Conservation (phyloP, 1,284 basidiomycete species). For the Anthracocystis walkeri region DNA sequence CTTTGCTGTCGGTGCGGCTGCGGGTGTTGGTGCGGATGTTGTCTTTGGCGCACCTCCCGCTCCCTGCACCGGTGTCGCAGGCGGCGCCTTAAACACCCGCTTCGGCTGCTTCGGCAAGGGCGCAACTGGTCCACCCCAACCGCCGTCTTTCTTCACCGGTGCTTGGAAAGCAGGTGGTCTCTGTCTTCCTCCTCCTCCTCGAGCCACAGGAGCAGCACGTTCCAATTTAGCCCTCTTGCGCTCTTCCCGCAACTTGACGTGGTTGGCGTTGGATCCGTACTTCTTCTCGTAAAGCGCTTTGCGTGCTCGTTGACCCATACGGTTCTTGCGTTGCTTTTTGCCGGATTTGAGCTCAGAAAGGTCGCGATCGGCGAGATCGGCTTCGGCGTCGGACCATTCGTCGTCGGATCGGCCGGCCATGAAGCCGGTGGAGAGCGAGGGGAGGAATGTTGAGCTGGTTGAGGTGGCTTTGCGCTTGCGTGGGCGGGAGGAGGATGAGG, state of each 20-base stretch:
- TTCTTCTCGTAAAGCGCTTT: slow-evolving; percentile 99
- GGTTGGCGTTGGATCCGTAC: slow-evolving; percentile 89
- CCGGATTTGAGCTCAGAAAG: slow-evolving; percentile 70
- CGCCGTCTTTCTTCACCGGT: slow-evolving; percentile 34
- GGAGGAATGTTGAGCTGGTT: slow-evolving; percentile 81
- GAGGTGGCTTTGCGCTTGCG: slow-evolving; percentile 31
- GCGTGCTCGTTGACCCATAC: slow-evolving; percentile 89
- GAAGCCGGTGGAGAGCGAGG: slow-evolving; percentile 87
- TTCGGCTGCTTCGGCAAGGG: slow-evolving; percentile 35
- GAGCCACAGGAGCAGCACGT: background rate
- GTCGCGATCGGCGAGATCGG: slow-evolving; percentile 73
- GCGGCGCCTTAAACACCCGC: slow-evolving; percentile 5
- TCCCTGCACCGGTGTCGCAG: background rate
- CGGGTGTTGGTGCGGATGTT: background rate
- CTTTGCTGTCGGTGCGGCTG: slow-evolving; percentile 11
- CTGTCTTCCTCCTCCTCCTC: slow-evolving; percentile 26
- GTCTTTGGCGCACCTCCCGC: background rate
- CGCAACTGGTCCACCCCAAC: slow-evolving; percentile 38
- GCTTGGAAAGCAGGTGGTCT: slow-evolving; percentile 39
- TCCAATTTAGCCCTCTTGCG: slow-evolving; percentile 24
- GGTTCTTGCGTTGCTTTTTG: slow-evolving; percentile 78
- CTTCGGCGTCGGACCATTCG: slow-evolving; percentile 78
- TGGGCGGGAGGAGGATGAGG: slow-evolving; percentile 1
- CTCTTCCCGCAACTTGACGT: slow-evolving; percentile 73
- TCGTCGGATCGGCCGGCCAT: slow-evolving; percentile 79